A percentile compares a stretch with the other conserved stretches of the same genome.
These are phyloP conservation scores for Xylariaceae sp. DNA, from an alignment of 2,329 filamentous ascomycete genomes.

Conservation along the genomic window DNA sequence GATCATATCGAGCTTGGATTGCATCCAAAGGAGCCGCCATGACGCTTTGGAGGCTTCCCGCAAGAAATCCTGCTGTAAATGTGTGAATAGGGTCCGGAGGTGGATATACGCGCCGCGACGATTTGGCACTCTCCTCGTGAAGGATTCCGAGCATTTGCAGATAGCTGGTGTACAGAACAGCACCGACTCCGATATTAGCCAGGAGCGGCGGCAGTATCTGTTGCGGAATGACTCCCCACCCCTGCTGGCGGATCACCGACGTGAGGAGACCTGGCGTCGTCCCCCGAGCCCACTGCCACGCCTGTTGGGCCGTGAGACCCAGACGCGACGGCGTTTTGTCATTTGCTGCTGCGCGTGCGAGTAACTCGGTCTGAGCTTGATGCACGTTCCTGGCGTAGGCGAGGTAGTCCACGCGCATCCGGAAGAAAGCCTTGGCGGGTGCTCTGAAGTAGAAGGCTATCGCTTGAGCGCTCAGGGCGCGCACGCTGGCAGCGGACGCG, in stretches of 20 bases:
- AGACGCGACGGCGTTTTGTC: conserved; percentile 36
- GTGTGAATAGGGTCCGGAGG: conserved; percentile 62
- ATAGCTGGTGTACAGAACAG: conserved; percentile 73
- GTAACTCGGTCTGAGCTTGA: conserved; percentile 41
- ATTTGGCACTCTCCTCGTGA: conserved; percentile 61
- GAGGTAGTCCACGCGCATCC: conserved; percentile 81
- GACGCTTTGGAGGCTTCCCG: conserved; percentile 67
- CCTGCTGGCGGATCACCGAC: conserved; percentile 65
- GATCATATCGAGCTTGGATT: conserved; percentile 70
- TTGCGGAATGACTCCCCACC: conserved; percentile 71
- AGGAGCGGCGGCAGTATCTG: conserved; percentile 74
- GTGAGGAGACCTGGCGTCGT: conserved; percentile 69
- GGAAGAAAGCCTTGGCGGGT: conserved; percentile 89
- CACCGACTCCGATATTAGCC: conserved; percentile 71
- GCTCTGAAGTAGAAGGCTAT: conserved; percentile 90
- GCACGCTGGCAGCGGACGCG: conserved; percentile 80
- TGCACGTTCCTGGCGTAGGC: conserved; percentile 56
- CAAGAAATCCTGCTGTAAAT: conserved; percentile 67
- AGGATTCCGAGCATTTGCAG: conserved; percentile 65
- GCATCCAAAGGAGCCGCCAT: conserved; percentile 74
- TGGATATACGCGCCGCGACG: conserved; percentile 64
- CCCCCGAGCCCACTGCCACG: conserved; percentile 53
- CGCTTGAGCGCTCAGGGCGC: conserved; percentile 78
- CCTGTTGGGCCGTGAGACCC: conserved; percentile 35
- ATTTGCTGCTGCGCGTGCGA: conserved; percentile 36